Percentiles rank a stretch among this genome's conserved stretches.
Conservation (phyloP, 768 basidiomycete genomes). For the Cystobasidium onofrii region DNA sequence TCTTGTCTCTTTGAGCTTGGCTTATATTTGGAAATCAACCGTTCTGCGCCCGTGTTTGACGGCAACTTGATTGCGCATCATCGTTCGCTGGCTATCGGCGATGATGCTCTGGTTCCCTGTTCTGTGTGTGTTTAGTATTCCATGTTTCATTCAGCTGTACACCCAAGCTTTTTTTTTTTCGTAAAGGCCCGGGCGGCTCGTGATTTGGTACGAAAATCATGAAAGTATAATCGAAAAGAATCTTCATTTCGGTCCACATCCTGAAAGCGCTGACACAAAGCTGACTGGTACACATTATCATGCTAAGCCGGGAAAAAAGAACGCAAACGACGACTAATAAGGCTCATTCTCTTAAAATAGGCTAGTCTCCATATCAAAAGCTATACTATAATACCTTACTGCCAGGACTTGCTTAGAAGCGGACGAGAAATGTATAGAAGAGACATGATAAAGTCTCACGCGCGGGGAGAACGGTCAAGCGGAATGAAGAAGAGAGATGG, state of each 20-base stretch:
- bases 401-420: not conserved
- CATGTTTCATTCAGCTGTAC: too few species aligned
- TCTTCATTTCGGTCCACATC: not conserved
- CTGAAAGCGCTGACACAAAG: not conserved
- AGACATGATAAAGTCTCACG: not conserved
- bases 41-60: too few species aligned
- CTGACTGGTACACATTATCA: not conserved
- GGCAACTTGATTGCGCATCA: too few species aligned
- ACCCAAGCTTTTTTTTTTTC: too few species aligned
- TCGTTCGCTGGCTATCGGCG: too few species aligned
- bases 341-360: not conserved
- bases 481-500: not conserved
- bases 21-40: too few species aligned
- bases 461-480: not conserved
- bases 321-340: not conserved
- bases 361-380: constrained; percentile 6
- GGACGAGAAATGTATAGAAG: not conserved
- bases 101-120: too few species aligned
- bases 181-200: too few species aligned
- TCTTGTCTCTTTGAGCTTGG: too few species aligned
- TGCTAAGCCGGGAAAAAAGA: not conserved
- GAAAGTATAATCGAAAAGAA: not conserved
- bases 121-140: too few species aligned
- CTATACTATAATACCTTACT: constrained; percentile 12
- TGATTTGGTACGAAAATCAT: too few species aligned